A percentile compares a stretch with the other conserved stretches of the same genome.
Conservation (phyloP, 2,329 filamentous ascomycete species). For the Colletotrichum sp. region DNA sequence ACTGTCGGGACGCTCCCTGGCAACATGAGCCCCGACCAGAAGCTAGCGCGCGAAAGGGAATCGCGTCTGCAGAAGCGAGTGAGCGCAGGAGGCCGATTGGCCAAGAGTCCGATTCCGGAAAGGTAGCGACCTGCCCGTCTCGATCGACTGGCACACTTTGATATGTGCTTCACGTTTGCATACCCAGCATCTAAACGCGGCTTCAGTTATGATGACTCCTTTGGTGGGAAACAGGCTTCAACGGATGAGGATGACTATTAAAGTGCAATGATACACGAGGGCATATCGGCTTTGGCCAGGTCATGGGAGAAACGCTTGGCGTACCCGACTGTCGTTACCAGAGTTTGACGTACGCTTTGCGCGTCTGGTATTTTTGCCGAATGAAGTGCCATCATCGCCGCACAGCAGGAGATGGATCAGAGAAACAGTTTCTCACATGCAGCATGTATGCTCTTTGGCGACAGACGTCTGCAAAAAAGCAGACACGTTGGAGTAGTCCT, state of each 20-base stretch:
- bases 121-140: conserved; percentile 50
- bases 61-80: conserved; percentile 77
- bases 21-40: conserved; percentile 47
- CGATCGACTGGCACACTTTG: conserved; percentile 18
- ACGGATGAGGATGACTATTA: not conserved
- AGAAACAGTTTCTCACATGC: not conserved
- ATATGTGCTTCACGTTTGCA: conserved; percentile 11
- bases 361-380: not conserved
- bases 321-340: conserved; percentile 9
- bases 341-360: not conserved
- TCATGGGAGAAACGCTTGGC: not conserved
- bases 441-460: not conserved
- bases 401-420: not conserved
- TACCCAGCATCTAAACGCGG: conserved; percentile 4
- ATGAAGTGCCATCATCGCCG: not conserved
- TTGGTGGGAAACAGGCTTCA: not conserved
- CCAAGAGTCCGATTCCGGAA: conserved; percentile 67
- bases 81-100: conserved; percentile 76
- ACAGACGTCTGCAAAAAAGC: not conserved
- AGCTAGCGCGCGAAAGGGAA: conserved; percentile 67
- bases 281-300: not conserved
- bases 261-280: not conserved
- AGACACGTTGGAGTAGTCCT: conserved; percentile 1
- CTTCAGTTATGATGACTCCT: not conserved
- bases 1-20: conserved; percentile 65